Percentiles rank a stretch among this genome's conserved stretches.
Conservation (phyloP, 805 yeast genomes). For the Hanseniaspora lindneri region DNA sequence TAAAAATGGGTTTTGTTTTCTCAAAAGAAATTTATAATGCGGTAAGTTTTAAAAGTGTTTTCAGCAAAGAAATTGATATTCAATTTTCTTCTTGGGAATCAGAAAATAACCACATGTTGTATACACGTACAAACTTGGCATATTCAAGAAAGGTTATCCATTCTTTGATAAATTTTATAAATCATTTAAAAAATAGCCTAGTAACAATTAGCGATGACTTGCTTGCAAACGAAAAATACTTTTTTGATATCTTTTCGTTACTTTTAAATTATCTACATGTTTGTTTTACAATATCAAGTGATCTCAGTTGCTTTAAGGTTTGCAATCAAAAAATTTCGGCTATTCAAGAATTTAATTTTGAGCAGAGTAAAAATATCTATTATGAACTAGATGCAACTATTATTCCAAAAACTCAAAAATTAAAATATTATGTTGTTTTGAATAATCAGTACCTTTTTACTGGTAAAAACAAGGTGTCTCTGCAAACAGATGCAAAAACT, state of each 20-base stretch:
- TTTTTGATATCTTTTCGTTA: not conserved
- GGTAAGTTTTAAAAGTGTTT: not conserved
- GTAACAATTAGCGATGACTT: not conserved
- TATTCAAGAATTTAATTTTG: too few species aligned
- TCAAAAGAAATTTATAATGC: not conserved
- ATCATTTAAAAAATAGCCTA: not conserved
- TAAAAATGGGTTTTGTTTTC: conserved; percentile 2
- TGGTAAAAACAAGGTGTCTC: not conserved
- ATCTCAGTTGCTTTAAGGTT: too few species aligned
- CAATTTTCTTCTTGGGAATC: not conserved
- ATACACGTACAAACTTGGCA: too few species aligned
- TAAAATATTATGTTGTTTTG: not conserved
- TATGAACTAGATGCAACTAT: not conserved
- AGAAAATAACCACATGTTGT: not conserved
- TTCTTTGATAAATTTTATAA: not conserved
- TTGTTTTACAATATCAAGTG: too few species aligned
- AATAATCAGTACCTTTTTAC: not conserved
- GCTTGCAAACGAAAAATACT: not conserved
- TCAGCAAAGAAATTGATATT: not conserved
- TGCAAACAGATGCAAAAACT: not conserved
- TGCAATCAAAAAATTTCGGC: too few species aligned
- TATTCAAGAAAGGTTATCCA: not conserved
- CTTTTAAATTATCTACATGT: too few species aligned
- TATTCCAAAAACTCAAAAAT: not conserved
- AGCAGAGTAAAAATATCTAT: not conserved